Percentiles rank a stretch among this genome's conserved stretches.
Conservation (phyloP, 1,139 yeast species). For the Casaregolazyma suthepensis region DNA sequence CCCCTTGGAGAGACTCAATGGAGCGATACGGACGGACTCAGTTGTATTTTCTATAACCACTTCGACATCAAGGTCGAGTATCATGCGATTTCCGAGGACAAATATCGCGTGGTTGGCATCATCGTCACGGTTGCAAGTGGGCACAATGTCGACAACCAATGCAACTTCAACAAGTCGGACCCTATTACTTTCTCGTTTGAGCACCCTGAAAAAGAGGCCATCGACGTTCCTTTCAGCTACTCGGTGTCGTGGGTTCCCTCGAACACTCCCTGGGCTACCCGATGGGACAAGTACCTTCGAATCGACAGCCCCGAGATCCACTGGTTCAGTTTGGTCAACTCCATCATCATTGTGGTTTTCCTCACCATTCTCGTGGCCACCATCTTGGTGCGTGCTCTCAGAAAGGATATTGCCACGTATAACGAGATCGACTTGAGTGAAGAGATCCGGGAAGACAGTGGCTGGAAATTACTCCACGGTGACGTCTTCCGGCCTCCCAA, state of each 20-base stretch:
- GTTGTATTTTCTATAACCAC: slow-evolving; percentile 58
- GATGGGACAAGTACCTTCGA: slow-evolving; percentile 97
- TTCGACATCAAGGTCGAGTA: slow-evolving; percentile 74
- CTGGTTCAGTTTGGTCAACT: slow-evolving; percentile 88
- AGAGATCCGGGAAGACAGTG: slow-evolving; percentile 87
- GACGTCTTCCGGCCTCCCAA: slow-evolving; percentile 89
- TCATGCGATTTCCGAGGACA: slow-evolving; percentile 64
- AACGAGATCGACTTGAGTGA: slow-evolving; percentile 78
- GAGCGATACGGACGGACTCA: slow-evolving; percentile 36
- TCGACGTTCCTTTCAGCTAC: slow-evolving; percentile 51
- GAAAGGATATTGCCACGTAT: slow-evolving; percentile 79
- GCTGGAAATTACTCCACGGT: slow-evolving; percentile 96
- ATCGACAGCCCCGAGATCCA: slow-evolving; percentile 89
- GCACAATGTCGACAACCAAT: slow-evolving; percentile 36
- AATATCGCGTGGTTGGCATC: slow-evolving; percentile 86
- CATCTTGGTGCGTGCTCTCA: slow-evolving; percentile 71
- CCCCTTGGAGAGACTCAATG: slow-evolving; percentile 50
- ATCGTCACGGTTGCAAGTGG: slow-evolving; percentile 66
- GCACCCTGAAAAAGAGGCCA: slow-evolving; percentile 34
- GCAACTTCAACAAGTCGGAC: slow-evolving; percentile 28
- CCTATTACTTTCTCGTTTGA: slow-evolving; percentile 36
- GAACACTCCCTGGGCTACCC: slow-evolving; percentile 87
- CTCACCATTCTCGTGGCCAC: slow-evolving; percentile 77
- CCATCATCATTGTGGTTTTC: slow-evolving; percentile 71
- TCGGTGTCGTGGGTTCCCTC: slow-evolving; percentile 63